These are phyloP conservation scores for Elymus sibiricus DNA, from an alignment of 176 grass and related monocot genomes.

Conservation along the genomic window DNA sequence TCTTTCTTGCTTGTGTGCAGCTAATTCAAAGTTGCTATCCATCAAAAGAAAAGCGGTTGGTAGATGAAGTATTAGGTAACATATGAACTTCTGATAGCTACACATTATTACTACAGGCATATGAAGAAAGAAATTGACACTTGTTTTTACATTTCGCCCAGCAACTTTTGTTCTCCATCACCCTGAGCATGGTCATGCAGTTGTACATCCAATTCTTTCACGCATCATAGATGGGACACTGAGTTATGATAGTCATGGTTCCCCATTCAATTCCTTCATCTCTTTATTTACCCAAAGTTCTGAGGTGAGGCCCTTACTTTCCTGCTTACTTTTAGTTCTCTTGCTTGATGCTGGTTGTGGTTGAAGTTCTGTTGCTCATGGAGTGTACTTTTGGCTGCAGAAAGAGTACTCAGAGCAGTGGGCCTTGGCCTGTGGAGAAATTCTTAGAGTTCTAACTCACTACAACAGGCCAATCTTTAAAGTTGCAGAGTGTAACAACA, in stretches of 20 bases:
- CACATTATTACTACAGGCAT: background rate
- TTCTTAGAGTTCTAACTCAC: conserved; percentile 94
- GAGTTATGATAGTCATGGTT: conserved; percentile 71
- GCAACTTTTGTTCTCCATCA: conserved; percentile 98
- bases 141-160: conserved; percentile 30
- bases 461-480: conserved; percentile 98
- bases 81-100: conserved; percentile 15
- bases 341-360: background rate
- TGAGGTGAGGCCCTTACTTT: conserved; percentile 57
- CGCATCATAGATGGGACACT: conserved; percentile 93
- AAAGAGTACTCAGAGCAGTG: conserved; percentile 98
- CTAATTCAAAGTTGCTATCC: conserved; percentile 96
- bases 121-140: conserved; percentile 30
- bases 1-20: conserved; percentile 46
- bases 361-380: conserved; percentile 17
- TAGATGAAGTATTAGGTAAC: conserved; percentile 99
- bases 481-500: conserved; percentile 57
- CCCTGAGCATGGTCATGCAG: conserved; percentile 93
- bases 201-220: conserved; percentile 97
- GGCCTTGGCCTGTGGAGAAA: conserved; percentile 98
- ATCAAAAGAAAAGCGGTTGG: conserved; percentile 77
- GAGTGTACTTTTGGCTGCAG: conserved; percentile 39
- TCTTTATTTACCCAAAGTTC: conserved; percentile 89
- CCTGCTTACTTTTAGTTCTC: conserved; percentile 7
- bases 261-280: conserved; percentile 93